Evolutionary conservation across 179 eudicot species (phyloP), one percentile per base, ranked within the genome.

Genomic region (Vitellaria paradoxa): DNA sequence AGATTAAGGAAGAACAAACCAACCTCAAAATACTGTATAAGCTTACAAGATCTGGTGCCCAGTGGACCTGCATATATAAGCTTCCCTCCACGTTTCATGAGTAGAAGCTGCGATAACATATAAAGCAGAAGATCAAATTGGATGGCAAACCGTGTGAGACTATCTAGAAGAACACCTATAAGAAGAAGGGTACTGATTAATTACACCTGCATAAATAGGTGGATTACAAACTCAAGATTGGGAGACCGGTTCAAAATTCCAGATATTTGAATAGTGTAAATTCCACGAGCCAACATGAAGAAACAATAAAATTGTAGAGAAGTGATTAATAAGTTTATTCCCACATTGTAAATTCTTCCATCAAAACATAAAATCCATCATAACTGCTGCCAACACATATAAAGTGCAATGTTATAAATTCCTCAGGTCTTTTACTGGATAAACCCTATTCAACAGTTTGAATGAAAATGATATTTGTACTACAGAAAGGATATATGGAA

Each of bases 31-130:
- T 84, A 92, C 70, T 83, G 85, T 68, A 92, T 80, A 69, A 92
- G 84, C 64, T 89, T 84, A 24, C 80, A 77, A 73, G 97, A 92
- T 74, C 84, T 83, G 80, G 60, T 64, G 20, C 94, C 97, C 18
- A 92, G 73, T 73, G 90, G 91, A 76, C 97, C 97, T 57, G 97
- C 97, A 85, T 90, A 92, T 65, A 90, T 90, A 73, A 92, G 81
- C 80, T 85, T 77, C 47, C 97, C 97, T 77, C 97, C 97, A 64
- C 87, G 89, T 83, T 92, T 92, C 97, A 92, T 92, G 50, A 92
- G 83, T 84, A 92, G 65, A 60, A 92, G 90, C 94, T 91, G 86
- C n/a, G 62, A 82, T 53, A 61, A 52, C 46, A 73, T 50, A 75
- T 8, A 47, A 70, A 70, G 13, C 26, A 12, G 47, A 30, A 37